A percentile compares a stretch with the other conserved stretches of the same genome.
Conservation (phyloP, 2,329 filamentous ascomycete species). For the Basipetospora sp. region DNA sequence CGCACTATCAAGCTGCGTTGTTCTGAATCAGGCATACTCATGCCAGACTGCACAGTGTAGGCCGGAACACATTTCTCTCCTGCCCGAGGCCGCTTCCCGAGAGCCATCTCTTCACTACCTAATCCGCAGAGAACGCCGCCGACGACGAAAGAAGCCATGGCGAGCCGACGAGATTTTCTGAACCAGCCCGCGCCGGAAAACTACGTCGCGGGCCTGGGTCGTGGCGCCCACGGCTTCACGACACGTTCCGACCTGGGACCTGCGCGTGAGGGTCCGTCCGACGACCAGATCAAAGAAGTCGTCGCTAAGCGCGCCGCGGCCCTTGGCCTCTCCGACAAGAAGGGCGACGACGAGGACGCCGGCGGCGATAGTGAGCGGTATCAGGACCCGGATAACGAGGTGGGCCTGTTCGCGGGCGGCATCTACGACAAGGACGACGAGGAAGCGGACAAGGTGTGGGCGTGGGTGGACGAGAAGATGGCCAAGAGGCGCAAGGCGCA, state of each 20-base stretch:
- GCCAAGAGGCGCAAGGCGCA: constrained; percentile 71
- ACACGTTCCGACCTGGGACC: constrained; percentile 93
- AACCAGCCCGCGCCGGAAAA: constrained; percentile 74
- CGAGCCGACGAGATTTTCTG: constrained; percentile 66
- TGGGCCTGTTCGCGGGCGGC: constrained; percentile 85
- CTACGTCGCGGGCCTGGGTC: constrained; percentile 89
- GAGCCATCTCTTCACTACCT: too few relatives aligned
- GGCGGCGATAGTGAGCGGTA: constrained; percentile 69
- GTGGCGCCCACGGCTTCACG: constrained; percentile 95
- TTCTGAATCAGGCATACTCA: too few relatives aligned
- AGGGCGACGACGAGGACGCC: constrained; percentile 52
- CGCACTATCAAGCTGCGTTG: too few relatives aligned
- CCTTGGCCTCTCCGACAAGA: constrained; percentile 60
- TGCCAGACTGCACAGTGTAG: too few relatives aligned
- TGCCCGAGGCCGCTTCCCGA: too few relatives aligned
- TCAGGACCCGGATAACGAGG: constrained; percentile 93
- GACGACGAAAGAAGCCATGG: constrained; percentile 29
- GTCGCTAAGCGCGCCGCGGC: constrained; percentile 84
- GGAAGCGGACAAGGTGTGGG: constrained; percentile 91
- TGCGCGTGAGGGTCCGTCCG: constrained; percentile 83
- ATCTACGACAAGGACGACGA: constrained; percentile 97
- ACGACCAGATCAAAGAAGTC: constrained; percentile 96
- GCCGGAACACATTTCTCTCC: too few relatives aligned
- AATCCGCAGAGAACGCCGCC: too few relatives aligned
- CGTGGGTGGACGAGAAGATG: constrained; percentile 94